Conservation (phyloP, 1,284 basidiomycete species). For the Pholiota adiposa region DNA sequence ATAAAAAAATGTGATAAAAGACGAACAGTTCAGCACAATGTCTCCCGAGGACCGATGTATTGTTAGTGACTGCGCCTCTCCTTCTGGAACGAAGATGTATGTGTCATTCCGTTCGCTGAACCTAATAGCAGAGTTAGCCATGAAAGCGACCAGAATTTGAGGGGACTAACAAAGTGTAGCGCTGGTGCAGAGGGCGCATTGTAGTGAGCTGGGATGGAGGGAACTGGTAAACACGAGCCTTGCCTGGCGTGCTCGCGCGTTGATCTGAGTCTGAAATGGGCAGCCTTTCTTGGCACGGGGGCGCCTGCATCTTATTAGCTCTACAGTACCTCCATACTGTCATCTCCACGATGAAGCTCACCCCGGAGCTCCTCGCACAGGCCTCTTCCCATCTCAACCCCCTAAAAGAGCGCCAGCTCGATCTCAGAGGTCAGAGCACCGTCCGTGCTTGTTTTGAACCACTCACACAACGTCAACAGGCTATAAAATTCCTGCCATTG, state of each 20-base stretch:
- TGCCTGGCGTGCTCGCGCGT: slow-evolving; percentile 28
- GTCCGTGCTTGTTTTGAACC: slow-evolving; percentile 18
- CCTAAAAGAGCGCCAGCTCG: slow-evolving; percentile 93
- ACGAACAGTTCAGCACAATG: slow-evolving; percentile 70
- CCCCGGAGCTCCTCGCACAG: slow-evolving; percentile 86
- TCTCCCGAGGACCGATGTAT: slow-evolving; percentile 75
- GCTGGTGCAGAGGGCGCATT: slow-evolving; percentile 74
- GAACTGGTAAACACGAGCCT: slow-evolving; percentile 24
- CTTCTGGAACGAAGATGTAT: slow-evolving; percentile 77
- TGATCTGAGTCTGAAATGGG: slow-evolving; percentile 54
- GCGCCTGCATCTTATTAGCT: neutral
- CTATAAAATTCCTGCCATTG: slow-evolving; percentile 97
- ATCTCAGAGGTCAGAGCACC: slow-evolving; percentile 79
- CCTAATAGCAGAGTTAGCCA: slow-evolving; percentile 38
- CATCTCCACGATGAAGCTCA: slow-evolving; percentile 79
- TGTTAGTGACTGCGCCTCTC: slow-evolving; percentile 67
- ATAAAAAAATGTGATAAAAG: neutral
- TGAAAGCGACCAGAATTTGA: neutral
- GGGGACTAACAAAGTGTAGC: slow-evolving; percentile 62
- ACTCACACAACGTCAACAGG: slow-evolving; percentile 56
- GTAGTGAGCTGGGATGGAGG: slow-evolving; percentile 15
- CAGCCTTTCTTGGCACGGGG: slow-evolving; percentile 16
- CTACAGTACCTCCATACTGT: slow-evolving; percentile 16
- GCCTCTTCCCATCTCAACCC: slow-evolving; percentile 84
- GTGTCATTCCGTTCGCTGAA: slow-evolving; percentile 72